A percentile compares a stretch with the other conserved stretches of the same genome.
phyloP scores from a whole-genome alignment of 75 land plant genomes.

The Selaginella tamariscina region DNA sequence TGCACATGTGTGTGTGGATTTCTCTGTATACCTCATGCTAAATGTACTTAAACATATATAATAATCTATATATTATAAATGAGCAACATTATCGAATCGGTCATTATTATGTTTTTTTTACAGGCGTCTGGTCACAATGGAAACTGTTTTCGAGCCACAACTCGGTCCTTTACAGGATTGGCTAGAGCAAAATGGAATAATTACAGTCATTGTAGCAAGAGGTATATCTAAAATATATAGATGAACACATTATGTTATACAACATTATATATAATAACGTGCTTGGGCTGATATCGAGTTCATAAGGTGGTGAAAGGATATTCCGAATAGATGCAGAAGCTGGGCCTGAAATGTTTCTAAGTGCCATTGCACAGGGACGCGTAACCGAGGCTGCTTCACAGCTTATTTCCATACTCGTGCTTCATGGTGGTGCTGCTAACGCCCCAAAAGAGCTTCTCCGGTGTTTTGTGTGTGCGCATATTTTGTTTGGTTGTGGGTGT shows the following conservation, averaged over 20 bases:
- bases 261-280: too few species aligned
- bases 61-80: too few species aligned
- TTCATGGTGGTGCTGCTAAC: constrained; percentile 42
- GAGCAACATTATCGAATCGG: too few species aligned
- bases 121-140: constrained; percentile 89
- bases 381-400: constrained; percentile 39
- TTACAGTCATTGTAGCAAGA: constrained; percentile 36
- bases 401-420: constrained; percentile 42
- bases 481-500: constrained; percentile 41
- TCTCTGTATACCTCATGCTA: too few species aligned
- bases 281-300: too few species aligned
- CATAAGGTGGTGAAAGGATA: constrained; percentile 47
- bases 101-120: too few species aligned
- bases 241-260: too few species aligned
- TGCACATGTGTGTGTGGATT: too few species aligned
- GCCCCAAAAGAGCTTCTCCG: constrained; percentile 53
- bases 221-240: too few species aligned
- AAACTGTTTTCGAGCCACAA: constrained; percentile 58
- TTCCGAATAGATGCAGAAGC: constrained; percentile 56
- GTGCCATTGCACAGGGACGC: constrained; percentile 39
- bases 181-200: constrained; percentile 38
- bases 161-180: constrained; percentile 65
- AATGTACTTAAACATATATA: too few species aligned
- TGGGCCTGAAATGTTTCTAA: constrained; percentile 43
- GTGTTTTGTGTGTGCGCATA: constrained; percentile 31